Evolutionary conservation across 2,329 filamentous ascomycete species (phyloP), one percentile per base, ranked within the genome.

Genomic region (Myotisia sp.): DNA sequence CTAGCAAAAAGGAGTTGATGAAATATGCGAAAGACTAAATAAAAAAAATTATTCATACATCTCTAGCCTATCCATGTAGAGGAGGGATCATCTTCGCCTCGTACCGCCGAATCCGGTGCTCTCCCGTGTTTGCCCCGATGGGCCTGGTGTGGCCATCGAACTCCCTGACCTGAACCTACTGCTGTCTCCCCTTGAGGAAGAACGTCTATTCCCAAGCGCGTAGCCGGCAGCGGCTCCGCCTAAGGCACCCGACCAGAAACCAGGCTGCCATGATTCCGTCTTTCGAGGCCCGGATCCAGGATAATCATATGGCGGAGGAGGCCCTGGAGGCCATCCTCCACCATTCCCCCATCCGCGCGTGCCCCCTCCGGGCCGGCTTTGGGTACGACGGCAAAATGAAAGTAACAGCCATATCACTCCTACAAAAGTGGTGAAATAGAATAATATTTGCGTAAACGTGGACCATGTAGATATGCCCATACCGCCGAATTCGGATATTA

Each of bases 241-340:
- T 26, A 57, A 40, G 7, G 55, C 56, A 14, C 63, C 63, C 14
- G 60, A 54, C 63, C 62, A 65, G 37, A 65, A 65, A 1, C 63
- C 63, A 1, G 63, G 62, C 33, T 51, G 54, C 60, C 61, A 65
- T 6, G 38, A 35, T 22, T 47, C 38, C 30, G 36, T 44, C 5
- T 38, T 39, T 32, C 37, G 36, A 26, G 44, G 42, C 31, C 48
- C 46, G 6, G 51, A 38, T 34, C 43, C 49, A 28, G 53, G 52
- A 40, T 64, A 62, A 6, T 60, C 56, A 26, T 59, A 57, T n/a
- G 59, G 57, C 22, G 55, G 58, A 36, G 49, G 43, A 48, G 60
- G 47, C 2, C 39, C 39, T 28, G 38, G 38, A 26, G 38, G 38
- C 9, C 28, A 26, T 37, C 39, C 32, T 51, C 32, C 41, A 43